Percentiles rank a stretch among this genome's conserved stretches.
These are phyloP conservation scores for Cyberlindnera subsufficiens DNA, from an alignment of 805 yeast genomes.

Conservation along the genomic window DNA sequence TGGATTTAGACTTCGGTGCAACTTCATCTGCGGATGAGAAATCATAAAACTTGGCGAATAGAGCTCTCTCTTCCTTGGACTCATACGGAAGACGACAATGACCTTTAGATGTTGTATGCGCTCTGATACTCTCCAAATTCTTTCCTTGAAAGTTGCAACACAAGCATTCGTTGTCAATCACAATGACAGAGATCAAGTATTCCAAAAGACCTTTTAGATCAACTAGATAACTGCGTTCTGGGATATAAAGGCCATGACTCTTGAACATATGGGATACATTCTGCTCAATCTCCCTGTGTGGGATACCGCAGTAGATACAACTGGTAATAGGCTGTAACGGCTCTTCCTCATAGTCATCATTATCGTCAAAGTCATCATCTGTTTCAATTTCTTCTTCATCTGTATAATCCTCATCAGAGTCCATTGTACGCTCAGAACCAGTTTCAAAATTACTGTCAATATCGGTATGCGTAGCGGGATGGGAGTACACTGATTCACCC, in stretches of 20 bases:
- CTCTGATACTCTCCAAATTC: constrained; percentile 78
- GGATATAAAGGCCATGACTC: constrained; percentile 80
- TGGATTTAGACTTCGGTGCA: constrained; percentile 19
- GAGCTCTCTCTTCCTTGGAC: constrained; percentile 65
- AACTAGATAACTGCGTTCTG: constrained; percentile 65
- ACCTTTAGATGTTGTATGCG: constrained; percentile 79
- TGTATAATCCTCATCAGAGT: constrained; percentile 26
- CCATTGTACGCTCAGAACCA: constrained; percentile 43
- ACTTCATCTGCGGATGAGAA: constrained; percentile 58
- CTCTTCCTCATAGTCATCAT: constrained; percentile 20
- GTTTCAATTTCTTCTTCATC: constrained; percentile 12
- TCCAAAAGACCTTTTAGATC: constrained; percentile 69
- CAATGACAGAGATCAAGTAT: constrained; percentile 74
- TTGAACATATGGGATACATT: constrained; percentile 74
- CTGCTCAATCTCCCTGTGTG: constrained; percentile 46
- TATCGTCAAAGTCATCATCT: constrained; percentile 19
- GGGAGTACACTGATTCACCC: constrained; percentile 37
- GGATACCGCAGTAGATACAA: constrained; percentile 54
- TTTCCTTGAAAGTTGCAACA: constrained; percentile 83
- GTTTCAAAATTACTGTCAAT: constrained; percentile 34
- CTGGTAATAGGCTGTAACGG: constrained; percentile 37
- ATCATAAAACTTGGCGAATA: constrained; percentile 78
- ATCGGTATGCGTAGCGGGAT: constrained; percentile 29
- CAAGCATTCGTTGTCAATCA: constrained; percentile 78
- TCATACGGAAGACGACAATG: constrained; percentile 92